phyloP scores from a whole-genome alignment of 225 moss, liverwort and hornwort genomes.

The Physcomitrellopsis africana region DNA sequence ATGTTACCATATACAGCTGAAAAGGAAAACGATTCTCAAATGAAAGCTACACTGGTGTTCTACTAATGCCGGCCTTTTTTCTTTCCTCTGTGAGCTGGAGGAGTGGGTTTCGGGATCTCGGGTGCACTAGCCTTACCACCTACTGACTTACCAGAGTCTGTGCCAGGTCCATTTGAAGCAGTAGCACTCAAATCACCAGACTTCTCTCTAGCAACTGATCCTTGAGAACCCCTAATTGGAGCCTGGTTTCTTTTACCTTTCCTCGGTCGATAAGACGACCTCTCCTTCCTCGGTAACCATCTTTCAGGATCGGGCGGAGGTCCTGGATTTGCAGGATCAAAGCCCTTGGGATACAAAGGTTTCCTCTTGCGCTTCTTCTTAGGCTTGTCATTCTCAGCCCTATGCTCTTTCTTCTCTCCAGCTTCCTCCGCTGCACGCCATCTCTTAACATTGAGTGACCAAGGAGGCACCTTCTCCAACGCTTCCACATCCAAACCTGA shows the following conservation, averaged over 20 bases:
- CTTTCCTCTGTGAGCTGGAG: conserved; percentile 58
- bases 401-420: conserved; percentile 66
- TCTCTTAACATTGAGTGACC: conserved; percentile 62
- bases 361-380: conserved; percentile 93
- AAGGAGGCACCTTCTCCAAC: conserved; percentile 81
- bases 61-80: conserved; percentile 66
- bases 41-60: conserved; percentile 21
- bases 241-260: conserved; percentile 77
- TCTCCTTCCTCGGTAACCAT: conserved; percentile 95
- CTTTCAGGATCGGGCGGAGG: conserved; percentile 98
- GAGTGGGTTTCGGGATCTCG: conserved; percentile 54
- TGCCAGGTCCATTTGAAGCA: conserved; percentile 38
- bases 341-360: conserved; percentile 88
- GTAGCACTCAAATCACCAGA: conserved; percentile 48
- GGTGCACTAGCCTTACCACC: conserved; percentile 41
- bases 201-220: conserved; percentile 68
- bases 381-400: conserved; percentile 58
- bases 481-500: conserved; percentile 67
- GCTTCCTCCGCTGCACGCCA: conserved; percentile 71
- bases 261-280: conserved; percentile 84
- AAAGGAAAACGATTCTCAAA: conserved; percentile 26
- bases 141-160: conserved; percentile 44
- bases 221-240: conserved; percentile 89
- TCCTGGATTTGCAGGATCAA: conserved; percentile 92
- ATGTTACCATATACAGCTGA: conserved; percentile 30